phyloP scores from a whole-genome alignment of 225 moss, liverwort and hornwort species.

The Sphagnum contortum region DNA sequence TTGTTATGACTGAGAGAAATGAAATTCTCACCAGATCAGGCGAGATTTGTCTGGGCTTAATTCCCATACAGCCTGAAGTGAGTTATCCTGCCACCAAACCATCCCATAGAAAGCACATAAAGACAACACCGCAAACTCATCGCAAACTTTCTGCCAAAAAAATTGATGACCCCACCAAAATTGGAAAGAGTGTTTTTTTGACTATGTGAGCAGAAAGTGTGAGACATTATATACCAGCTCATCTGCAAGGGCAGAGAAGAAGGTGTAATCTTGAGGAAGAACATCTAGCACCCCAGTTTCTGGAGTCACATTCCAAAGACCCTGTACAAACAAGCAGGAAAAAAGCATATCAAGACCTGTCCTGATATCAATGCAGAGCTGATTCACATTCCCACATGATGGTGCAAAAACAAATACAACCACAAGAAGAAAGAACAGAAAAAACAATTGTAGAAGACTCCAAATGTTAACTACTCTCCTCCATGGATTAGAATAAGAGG shows the following conservation, averaged over 20 bases:
- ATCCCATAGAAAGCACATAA: too few relatives aligned
- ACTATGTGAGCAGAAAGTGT: not conserved
- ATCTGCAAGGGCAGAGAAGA: conserved; percentile 39
- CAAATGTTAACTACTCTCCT: conserved; percentile 1
- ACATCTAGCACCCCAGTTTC: conserved; percentile 37
- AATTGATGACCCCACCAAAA: too few relatives aligned
- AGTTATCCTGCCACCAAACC: conserved; percentile 29
- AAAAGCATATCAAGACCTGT: not conserved
- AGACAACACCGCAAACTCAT: too few relatives aligned
- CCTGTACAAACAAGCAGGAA: conserved; percentile 16
- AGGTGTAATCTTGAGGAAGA: conserved; percentile 39
- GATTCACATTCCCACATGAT: conserved; percentile 6
- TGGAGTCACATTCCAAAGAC: conserved; percentile 41
- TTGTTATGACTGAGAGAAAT: not conserved
- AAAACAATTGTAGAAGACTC: conserved; percentile 8
- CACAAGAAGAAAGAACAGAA: conserved; percentile 1
- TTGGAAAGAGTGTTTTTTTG: too few relatives aligned
- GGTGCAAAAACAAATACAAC: not conserved
- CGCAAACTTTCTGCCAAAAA: too few relatives aligned
- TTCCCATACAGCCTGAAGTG: conserved; percentile 32
- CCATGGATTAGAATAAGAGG: too few relatives aligned
- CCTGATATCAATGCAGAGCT: too few relatives aligned
- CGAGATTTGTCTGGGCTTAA: conserved; percentile 10
- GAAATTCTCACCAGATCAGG: conserved; percentile 26
- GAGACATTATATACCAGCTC: conserved; percentile 18